Percentiles rank a stretch among this genome's conserved stretches.
Conservation (phyloP, 768 basidiomycete genomes). For the Pleurotus tuber-regium region DNA sequence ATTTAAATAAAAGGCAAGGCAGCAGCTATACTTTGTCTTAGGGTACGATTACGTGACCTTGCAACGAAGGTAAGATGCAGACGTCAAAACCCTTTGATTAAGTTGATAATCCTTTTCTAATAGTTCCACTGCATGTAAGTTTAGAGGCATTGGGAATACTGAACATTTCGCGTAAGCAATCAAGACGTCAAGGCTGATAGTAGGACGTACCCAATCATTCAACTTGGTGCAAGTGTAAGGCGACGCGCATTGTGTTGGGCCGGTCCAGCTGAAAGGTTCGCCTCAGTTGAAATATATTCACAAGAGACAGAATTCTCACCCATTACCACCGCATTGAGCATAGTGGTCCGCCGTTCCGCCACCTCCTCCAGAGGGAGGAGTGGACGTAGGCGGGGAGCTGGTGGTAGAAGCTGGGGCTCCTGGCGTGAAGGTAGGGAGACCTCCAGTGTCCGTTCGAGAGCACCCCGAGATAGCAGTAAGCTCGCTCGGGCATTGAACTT, state of each 20-base stretch:
- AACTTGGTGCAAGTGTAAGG: slow-evolving; percentile 2
- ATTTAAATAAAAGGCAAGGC: no score
- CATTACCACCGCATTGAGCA: slow-evolving; percentile 4
- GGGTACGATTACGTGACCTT: no score
- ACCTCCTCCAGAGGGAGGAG: background rate
- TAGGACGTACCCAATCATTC: background rate
- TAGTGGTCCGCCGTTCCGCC: background rate
- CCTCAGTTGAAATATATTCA: background rate
- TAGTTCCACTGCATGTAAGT: no score
- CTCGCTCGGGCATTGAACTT: slow-evolving; percentile 4
- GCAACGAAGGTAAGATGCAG: no score
- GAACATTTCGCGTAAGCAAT: background rate
- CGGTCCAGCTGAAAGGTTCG: background rate
- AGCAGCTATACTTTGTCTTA: no score
- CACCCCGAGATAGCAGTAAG: slow-evolving; percentile 5
- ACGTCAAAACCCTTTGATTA: no score
- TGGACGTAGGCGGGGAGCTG: background rate
- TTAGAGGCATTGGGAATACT: slow-evolving; percentile 9
- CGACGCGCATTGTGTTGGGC: background rate
- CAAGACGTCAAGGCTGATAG: background rate
- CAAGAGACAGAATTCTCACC: no score
- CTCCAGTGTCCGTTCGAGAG: slow-evolving; percentile 2
- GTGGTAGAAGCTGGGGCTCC: background rate
- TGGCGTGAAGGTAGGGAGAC: background rate
- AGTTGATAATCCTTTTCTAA: no score